A percentile compares a stretch with the other conserved stretches of the same genome.
Evolutionary conservation across 148 eudicot species (phyloP).

Genomic region (Fagopyrum esculentum): DNA sequence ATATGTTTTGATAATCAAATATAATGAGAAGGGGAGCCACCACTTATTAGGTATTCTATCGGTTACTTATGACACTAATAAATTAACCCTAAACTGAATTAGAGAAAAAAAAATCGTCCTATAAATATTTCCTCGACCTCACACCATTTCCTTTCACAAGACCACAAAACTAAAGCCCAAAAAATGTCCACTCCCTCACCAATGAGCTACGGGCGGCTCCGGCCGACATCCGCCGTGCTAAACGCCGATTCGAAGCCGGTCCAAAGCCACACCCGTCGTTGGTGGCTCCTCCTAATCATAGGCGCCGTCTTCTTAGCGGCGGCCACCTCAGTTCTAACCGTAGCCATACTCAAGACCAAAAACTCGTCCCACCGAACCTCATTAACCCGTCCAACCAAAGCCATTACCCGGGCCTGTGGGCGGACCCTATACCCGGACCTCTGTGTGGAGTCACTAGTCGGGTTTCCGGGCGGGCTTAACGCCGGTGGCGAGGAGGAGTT

Average conservation of each 20-base stretch:
- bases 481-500: not conserved
- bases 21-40: too few relatives aligned
- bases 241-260: not conserved
- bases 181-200: conserved; percentile 4
- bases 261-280: not conserved
- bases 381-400: not conserved
- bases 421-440: not conserved
- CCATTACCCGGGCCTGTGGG: conserved; percentile 6
- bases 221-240: not conserved
- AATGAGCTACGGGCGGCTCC: conserved; percentile 6
- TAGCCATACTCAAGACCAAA: not conserved
- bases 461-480: not conserved
- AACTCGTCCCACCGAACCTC: not conserved
- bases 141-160: not conserved
- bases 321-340: not conserved
- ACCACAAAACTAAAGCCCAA: not conserved
- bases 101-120: not conserved
- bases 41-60: too few relatives aligned
- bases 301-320: not conserved
- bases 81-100: not conserved
- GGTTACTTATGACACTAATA: too few relatives aligned
- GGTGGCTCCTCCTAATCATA: not conserved
- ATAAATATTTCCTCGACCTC: not conserved
- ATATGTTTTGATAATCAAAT: too few relatives aligned
- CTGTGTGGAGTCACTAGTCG: not conserved